A percentile compares a stretch with the other conserved stretches of the same genome.
These are phyloP conservation scores for Cymbopogon citratus DNA, from an alignment of 176 grass and related monocot genomes.

Conservation along the genomic window DNA sequence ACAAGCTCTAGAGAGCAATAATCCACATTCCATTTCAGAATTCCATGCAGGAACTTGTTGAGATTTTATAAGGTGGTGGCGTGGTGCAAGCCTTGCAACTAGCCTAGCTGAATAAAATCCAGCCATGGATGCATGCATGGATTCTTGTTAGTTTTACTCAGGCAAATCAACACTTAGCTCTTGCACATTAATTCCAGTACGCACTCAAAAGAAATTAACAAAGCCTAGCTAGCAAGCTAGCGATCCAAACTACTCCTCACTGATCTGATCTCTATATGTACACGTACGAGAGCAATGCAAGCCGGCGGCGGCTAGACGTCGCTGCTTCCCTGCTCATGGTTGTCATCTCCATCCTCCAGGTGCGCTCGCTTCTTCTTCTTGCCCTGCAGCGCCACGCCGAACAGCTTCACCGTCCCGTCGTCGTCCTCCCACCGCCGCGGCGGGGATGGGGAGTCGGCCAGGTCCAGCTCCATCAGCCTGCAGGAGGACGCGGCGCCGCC, in stretches of 20 bases:
- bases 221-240: constrained; percentile 18
- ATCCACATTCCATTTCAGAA: background rate
- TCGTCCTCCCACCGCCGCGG: background rate
- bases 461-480: constrained; percentile 53
- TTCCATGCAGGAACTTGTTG: background rate
- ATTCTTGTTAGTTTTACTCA: background rate
- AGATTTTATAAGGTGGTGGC: background rate
- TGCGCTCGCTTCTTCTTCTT: constrained; percentile 57
- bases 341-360: constrained; percentile 8
- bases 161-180: constrained; percentile 12
- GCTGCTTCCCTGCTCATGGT: constrained; percentile 38
- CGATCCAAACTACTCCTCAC: constrained; percentile 22
- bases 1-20: background rate
- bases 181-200: constrained; percentile 6
- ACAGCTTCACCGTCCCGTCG: constrained; percentile 65
- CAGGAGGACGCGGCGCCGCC: constrained; percentile 12
- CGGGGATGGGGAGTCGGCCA: constrained; percentile 10
- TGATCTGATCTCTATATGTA: constrained; percentile 36
- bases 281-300: constrained; percentile 10
- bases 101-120: background rate
- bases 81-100: background rate
- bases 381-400: constrained; percentile 71
- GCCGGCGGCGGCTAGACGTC: constrained; percentile 17
- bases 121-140: background rate
- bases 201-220: constrained; percentile 14